Conservation (phyloP, 495 filamentous ascomycete species). For the Aspergillus hancockii region DNA sequence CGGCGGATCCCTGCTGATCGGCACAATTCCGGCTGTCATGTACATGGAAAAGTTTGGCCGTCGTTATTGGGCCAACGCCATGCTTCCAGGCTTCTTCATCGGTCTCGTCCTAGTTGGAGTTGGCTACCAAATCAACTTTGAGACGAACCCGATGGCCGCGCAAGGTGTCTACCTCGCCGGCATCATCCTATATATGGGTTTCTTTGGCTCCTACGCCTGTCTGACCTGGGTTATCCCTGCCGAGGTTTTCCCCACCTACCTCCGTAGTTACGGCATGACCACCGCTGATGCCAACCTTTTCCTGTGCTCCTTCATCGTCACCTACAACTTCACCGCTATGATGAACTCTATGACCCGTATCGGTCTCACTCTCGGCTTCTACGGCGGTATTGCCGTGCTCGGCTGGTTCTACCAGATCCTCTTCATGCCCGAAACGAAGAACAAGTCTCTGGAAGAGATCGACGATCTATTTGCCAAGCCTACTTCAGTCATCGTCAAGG, state of each 20-base stretch:
- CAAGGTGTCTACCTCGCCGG: constrained; percentile 57
- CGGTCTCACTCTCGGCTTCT: constrained; percentile 60
- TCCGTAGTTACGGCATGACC: constrained; percentile 62
- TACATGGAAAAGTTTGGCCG: constrained; percentile 63
- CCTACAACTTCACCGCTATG: constrained; percentile 64
- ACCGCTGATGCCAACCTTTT: constrained; percentile 56
- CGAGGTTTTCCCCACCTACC: constrained; percentile 62
- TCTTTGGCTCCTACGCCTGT: constrained; percentile 65
- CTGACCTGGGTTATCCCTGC: constrained; percentile 63
- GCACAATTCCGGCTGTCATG: constrained; percentile 59
- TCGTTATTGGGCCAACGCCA: constrained; percentile 61
- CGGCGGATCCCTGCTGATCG: constrained; percentile 57
- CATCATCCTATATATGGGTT: constrained; percentile 60
- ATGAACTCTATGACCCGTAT: constrained; percentile 56
- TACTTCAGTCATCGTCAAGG: constrained; percentile 53
- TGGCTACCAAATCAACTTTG: constrained; percentile 47
- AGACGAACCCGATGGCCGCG: constrained; percentile 38
- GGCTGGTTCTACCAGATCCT: constrained; percentile 60
- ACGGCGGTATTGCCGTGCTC: constrained; percentile 58
- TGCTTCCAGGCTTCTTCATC: constrained; percentile 63
- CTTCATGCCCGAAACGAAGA: constrained; percentile 67
- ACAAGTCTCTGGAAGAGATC: constrained; percentile 63
- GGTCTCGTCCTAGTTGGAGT: constrained; percentile 58
- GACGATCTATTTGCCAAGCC: constrained; percentile 58
- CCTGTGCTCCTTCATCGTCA: constrained; percentile 62